Base-by-base conservation (phyloP, 2,329 filamentous ascomycete genomes). In the Aspergillus quadrilineatus region DNA sequence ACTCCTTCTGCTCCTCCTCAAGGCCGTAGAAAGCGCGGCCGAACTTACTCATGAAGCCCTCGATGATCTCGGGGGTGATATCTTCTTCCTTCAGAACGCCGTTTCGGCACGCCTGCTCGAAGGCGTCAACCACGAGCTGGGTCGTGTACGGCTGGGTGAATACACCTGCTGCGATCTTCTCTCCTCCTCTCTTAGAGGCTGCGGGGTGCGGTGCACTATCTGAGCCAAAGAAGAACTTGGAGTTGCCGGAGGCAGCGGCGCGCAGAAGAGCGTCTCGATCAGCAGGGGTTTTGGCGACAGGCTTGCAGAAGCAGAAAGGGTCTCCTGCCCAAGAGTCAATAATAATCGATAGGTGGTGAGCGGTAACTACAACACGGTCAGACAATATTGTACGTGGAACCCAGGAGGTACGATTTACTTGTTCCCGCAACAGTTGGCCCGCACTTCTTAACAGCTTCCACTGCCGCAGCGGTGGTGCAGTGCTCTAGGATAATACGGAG, bases 341-440 rank as follows among this genome's bases (percentile, higher is more conserved):
- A 10, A 88, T 90, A 32, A 97, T 81, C 63, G 85, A 91, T 22
- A 96, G 79, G 68, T 96, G 92, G 69, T 96, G 92, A 2, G 90
- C 89, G 0, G 92, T 96, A 63, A 96, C 58, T 60, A 53, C 36
- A 12, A 36, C 15, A 22, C 46, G 42, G 54, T 52, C 41, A 55
- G 34, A 26, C 26, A 26, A 32, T 22, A 22, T 26, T 22, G 4
- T 17, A 42, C 14, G 17, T 8, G 87, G 43, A 8, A 34, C 12
- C 37, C 22, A 42, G 42, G 32, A 14, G 42, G 41, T 1, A 29
- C 22, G 28, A 39, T 29, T 58, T 56, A 57, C 42, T 58, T 37
- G 67, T 71, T 63, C 73, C 74, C 0, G 83, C 88, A 26, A 97
- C 93, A 3, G 84, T 89, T 15, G 87, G 83, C 0, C 91, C 90